Conservation (phyloP, 2,329 filamentous ascomycete genomes). For the Arachnomyces sp. region DNA sequence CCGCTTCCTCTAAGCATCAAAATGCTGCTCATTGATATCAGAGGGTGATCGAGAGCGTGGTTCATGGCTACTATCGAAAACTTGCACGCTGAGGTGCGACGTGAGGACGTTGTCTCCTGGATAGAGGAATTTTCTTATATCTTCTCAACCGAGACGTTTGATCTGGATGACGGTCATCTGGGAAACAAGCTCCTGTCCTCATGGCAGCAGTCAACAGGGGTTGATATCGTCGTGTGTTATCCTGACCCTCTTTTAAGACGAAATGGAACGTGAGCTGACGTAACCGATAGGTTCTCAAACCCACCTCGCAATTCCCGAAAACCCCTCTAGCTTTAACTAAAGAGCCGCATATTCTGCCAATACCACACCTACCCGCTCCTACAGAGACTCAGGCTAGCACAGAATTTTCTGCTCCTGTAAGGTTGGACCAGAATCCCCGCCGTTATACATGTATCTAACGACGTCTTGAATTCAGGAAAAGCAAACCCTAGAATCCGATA, state of each 20-base stretch:
- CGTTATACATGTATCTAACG: no score
- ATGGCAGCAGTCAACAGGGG: no score
- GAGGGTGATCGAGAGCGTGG: background rate
- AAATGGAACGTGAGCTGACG: constrained; percentile 6
- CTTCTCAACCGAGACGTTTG: constrained; percentile 7
- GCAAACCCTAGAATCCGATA: background rate
- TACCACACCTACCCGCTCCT: background rate
- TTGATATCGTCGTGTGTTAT: no score
- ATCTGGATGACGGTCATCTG: constrained; percentile 6
- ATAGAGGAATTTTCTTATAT: constrained; percentile 10
- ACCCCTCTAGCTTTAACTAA: background rate
- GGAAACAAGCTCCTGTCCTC: no score
- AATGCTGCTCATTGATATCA: background rate
- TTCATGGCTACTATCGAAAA: background rate
- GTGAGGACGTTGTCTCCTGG: constrained; percentile 1
- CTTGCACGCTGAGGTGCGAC: background rate
- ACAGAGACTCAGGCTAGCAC: background rate
- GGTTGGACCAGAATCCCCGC: no score
- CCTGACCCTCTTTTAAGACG: no score
- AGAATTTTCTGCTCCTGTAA: background rate
- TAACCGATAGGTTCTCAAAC: constrained; percentile 6
- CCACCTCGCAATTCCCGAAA: background rate
- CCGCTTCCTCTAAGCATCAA: background rate
- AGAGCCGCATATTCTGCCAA: background rate
- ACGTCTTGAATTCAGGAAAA: no score